Percentiles rank a stretch among this genome's conserved stretches.
Conservation (phyloP, 2,329 filamentous ascomycete genomes). For the Pseudocercospora fuligena region DNA sequence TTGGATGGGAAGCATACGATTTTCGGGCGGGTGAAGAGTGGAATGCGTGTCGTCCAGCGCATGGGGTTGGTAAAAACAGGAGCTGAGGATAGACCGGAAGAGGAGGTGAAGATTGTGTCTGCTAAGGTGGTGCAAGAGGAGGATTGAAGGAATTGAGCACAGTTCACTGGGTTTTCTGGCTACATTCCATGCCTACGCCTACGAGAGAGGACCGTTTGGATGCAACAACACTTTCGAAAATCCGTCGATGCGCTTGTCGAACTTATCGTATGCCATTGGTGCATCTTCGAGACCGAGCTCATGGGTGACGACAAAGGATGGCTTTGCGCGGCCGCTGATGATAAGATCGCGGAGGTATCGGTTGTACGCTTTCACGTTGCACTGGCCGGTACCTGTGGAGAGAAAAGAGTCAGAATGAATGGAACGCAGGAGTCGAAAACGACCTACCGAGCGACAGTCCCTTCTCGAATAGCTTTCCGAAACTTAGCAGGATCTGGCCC, state of each 20-base stretch:
- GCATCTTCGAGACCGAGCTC: slow-evolving; percentile 68
- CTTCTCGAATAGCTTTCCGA: slow-evolving; percentile 73
- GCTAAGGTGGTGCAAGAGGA: slow-evolving; percentile 73
- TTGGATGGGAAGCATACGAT: slow-evolving; percentile 97
- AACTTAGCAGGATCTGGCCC: slow-evolving; percentile 67
- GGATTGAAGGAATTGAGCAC: slow-evolving; percentile 44
- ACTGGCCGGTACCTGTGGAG: slow-evolving; percentile 59
- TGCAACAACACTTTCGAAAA: slow-evolving; percentile 72
- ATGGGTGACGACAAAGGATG: slow-evolving; percentile 69
- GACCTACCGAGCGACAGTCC: slow-evolving; percentile 62
- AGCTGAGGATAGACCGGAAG: slow-evolving; percentile 76
- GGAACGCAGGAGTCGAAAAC: not conserved
- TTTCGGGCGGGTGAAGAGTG: slow-evolving; percentile 85
- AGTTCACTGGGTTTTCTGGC: not conserved
- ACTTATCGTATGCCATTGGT: slow-evolving; percentile 38
- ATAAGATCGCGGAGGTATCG: slow-evolving; percentile 69
- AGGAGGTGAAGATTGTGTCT: slow-evolving; percentile 79
- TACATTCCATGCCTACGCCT: not conserved
- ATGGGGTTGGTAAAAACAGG: slow-evolving; percentile 89
- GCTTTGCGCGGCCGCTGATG: slow-evolving; percentile 66
- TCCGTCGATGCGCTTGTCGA: slow-evolving; percentile 66
- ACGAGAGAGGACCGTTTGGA: slow-evolving; percentile 59
- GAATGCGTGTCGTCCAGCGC: slow-evolving; percentile 80
- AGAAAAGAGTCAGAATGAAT: not conserved
- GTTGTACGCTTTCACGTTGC: slow-evolving; percentile 72